Evolutionary conservation across 2,329 filamentous ascomycete species (phyloP).

Genomic region (Paraphoma chrysanthemicola): DNA sequence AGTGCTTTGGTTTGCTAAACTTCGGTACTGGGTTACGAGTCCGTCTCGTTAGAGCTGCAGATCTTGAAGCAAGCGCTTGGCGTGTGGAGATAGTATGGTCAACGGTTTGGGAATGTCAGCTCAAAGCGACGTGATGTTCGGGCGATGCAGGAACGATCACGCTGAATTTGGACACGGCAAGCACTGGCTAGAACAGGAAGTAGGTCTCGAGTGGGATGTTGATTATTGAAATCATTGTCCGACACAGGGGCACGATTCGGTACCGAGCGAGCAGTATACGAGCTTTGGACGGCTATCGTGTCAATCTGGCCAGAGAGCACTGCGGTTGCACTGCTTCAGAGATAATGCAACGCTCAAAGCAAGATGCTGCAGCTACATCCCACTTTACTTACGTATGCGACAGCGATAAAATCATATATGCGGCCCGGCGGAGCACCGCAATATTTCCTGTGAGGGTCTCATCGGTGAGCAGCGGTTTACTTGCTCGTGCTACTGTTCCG

Average conservation of each 20-base stretch:
- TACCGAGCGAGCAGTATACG: neutral
- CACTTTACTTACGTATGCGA: slow-evolving; percentile 7
- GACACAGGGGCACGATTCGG: neutral
- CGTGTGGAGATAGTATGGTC: neutral
- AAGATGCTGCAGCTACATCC: neutral
- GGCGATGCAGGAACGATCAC: neutral
- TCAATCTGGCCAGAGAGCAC: neutral
- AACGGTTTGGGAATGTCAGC: neutral
- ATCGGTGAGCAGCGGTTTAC: slow-evolving; percentile 15
- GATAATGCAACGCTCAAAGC: neutral
- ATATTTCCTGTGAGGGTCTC: slow-evolving; percentile 8
- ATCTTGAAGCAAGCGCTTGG: neutral
- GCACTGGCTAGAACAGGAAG: neutral
- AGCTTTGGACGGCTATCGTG: neutral
- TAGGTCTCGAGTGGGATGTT: neutral
- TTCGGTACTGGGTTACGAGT: neutral
- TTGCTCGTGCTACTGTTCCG: slow-evolving; percentile 20
- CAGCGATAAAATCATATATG: slow-evolving; percentile 6
- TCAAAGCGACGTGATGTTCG: neutral
- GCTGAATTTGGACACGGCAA: neutral
- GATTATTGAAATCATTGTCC: neutral
- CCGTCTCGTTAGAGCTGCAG: neutral
- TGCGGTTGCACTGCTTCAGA: neutral
- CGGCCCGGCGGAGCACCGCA: slow-evolving; percentile 1
- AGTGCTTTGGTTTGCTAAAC: neutral